Base-by-base conservation (phyloP, 2,329 filamentous ascomycete species). In the Colletotrichum sp. region DNA sequence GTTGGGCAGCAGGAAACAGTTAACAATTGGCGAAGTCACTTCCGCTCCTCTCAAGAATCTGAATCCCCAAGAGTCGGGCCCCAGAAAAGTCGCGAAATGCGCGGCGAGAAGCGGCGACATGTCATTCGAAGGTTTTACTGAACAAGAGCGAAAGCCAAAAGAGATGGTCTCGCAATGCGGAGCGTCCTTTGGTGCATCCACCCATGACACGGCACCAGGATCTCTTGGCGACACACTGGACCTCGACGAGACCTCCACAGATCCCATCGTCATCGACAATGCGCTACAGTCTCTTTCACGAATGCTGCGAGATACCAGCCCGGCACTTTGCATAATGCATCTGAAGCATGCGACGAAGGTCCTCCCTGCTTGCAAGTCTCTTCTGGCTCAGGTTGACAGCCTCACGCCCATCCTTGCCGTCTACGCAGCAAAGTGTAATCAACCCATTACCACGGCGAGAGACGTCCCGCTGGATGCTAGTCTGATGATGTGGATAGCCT, bases 401-500 rank as follows among this genome's bases (percentile, higher is more conserved):
- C 78, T 82, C 12, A 62, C 68, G 30, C 77, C 77, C 24, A 79
- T 81, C 7, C 36, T 81, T 21, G 57, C 72, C 12, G 75, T 62
- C n/a, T 82, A 81, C 30, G 62, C 77, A n/a, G 74, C 75, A 34
- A 71, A 79, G 59, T 78, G 76, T 60, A 76, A 71, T 4, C 49
- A 57, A 15, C 24, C 75, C 8, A 26, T 1, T 6, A 63, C 64
- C 24, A 49, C 49, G 10, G 21, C 60, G 12, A 36, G 26, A 24
- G 69, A 72, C 8, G 39, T 81, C 24, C 80, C 79, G 10, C 55
- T 80, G 28, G 80, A 80, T 49, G 76, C 80, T 3, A 79, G 79
- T 30, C 63, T 82, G 7, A 71, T 66, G 18, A 36, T 77, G 26
- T 81, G 80, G 79, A 67, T 81, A 63, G 65, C 39, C 5, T 77